Evolutionary conservation across 257 asterid genomes (phyloP).

Genomic region (Asclepias syriaca): DNA sequence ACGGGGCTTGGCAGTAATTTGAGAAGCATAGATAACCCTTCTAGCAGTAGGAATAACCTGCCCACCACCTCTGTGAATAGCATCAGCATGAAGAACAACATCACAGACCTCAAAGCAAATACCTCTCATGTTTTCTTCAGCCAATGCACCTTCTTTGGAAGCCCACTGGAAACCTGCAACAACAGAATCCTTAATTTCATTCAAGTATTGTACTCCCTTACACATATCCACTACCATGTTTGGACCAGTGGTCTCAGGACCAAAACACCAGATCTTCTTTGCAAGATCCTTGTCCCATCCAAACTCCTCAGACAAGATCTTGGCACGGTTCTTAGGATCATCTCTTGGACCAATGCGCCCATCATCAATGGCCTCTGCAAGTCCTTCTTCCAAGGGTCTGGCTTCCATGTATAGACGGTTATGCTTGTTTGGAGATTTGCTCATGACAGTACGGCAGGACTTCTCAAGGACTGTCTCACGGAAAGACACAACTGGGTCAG

Average conservation of each 20-base stretch:
- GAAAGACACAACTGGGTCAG: slow-evolving; percentile 39
- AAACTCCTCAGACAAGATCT: slow-evolving; percentile 38
- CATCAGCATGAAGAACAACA: slow-evolving; percentile 43
- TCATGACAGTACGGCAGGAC: slow-evolving; percentile 33
- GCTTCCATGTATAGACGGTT: slow-evolving; percentile 44
- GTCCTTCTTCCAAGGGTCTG: slow-evolving; percentile 38
- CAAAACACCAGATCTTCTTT: slow-evolving; percentile 48
- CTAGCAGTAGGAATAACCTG: slow-evolving; percentile 46
- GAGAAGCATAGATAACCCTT: slow-evolving; percentile 42
- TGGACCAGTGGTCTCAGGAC: slow-evolving; percentile 47
- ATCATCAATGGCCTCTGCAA: slow-evolving; percentile 41
- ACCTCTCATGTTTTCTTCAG: slow-evolving; percentile 45
- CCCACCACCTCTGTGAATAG: slow-evolving; percentile 49
- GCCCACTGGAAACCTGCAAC: slow-evolving; percentile 54
- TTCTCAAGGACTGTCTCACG: slow-evolving; percentile 37
- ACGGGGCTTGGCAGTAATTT: slow-evolving; percentile 43
- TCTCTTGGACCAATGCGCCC: slow-evolving; percentile 46
- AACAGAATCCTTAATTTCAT: slow-evolving; percentile 47
- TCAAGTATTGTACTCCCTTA: slow-evolving; percentile 43
- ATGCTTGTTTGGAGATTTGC: slow-evolving; percentile 41
- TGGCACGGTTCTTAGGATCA: slow-evolving; percentile 32
- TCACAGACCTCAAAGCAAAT: slow-evolving; percentile 47
- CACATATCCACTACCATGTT: slow-evolving; percentile 48
- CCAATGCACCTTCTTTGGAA: slow-evolving; percentile 42
- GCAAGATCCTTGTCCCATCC: slow-evolving; percentile 54